phyloP scores from a whole-genome alignment of 2,329 filamentous ascomycete species.

The Dactylellina drechsleri region DNA sequence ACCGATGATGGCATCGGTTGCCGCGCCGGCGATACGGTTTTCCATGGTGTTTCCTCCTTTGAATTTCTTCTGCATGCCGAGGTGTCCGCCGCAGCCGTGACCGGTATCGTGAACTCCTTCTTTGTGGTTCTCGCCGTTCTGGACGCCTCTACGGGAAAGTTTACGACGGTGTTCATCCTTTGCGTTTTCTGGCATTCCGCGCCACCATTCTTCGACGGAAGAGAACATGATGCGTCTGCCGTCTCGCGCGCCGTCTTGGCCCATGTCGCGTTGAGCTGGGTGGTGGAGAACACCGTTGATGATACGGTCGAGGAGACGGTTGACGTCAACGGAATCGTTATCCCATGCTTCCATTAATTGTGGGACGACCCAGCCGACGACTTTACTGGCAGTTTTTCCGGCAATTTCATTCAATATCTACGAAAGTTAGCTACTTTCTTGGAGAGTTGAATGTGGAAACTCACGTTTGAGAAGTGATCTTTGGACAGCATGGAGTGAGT shows the following conservation, averaged over 20 bases:
- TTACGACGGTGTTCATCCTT: conserved; percentile 76
- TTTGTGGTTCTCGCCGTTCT: conserved; percentile 83
- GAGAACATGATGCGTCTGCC: conserved; percentile 80
- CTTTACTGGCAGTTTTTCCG: conserved; percentile 80
- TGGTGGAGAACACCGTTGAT: conserved; percentile 87
- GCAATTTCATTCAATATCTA: conserved; percentile 85
- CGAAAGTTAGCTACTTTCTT: conserved; percentile 11
- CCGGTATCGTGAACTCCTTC: conserved; percentile 84
- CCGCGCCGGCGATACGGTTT: conserved; percentile 68
- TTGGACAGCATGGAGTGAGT: conserved; percentile 97
- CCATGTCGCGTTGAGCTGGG: conserved; percentile 78
- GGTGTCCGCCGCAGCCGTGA: conserved; percentile 82
- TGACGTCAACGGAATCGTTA: conserved; percentile 75
- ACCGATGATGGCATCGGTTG: conserved; percentile 60
- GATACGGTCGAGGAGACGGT: conserved; percentile 78
- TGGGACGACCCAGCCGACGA: conserved; percentile 85
- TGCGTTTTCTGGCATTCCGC: conserved; percentile 70
- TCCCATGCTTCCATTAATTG: conserved; percentile 91
- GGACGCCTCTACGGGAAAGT: conserved; percentile 80
- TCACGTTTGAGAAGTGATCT: conserved; percentile 88
- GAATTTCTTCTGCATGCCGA: conserved; percentile 71
- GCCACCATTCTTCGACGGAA: conserved; percentile 87
- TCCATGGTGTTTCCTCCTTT: conserved; percentile 70
- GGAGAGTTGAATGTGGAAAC: conserved; percentile 55
- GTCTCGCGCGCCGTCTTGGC: conserved; percentile 75